Evolutionary conservation across 2,329 filamentous ascomycete genomes (phyloP), one percentile per base, ranked within the genome.

Genomic region (Diaporthe destruens): DNA sequence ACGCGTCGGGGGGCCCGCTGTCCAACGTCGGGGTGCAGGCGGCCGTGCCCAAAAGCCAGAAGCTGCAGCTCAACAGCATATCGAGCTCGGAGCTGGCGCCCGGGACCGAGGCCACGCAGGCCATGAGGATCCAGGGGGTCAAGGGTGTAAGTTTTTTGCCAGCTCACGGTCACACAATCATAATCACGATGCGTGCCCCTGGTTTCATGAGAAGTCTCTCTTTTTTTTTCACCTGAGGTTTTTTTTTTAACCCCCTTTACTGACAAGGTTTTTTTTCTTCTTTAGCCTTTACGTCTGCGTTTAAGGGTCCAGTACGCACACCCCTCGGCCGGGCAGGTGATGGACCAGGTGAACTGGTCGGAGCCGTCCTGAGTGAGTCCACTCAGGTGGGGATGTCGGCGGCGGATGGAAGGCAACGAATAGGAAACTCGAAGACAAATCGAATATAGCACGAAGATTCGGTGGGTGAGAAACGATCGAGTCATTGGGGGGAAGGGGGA

Each of bases 341-440:
- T 93, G 80, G 96, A 99, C 79, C 95, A 98, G 84, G 95, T 98
- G 72, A 97, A 98, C 85, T 99, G 96, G 96, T 92, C 93, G 39
- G 96, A 99, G 83, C 92, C 94, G 71, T 86, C 84, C 67, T 85
- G 72, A 79, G 61, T 39, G 36, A 14, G 11, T 12, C 12, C 7
- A 36, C 7, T 36, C 11, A 9, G 11, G 34, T 11, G 34, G 11
- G 34, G 9, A 25, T 16, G 18, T 9, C 36, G 36, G 36, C 47
- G 29, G 47, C 32, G 39, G 25, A 72, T 51, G 67, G 12, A 5
- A 5, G 53, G 54, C n/a, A 61, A 34, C 32, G 34, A 36, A 67
- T 29, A 9, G 11, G 39, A 32, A 69, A 16, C 36, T 54, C 51
- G 20, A 47, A 39, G n/a, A 39, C 29, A 61, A 61, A 42, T 67